Evolutionary conservation across 306 rosid genomes (phyloP).

Genomic region (Cicer judaicum): DNA sequence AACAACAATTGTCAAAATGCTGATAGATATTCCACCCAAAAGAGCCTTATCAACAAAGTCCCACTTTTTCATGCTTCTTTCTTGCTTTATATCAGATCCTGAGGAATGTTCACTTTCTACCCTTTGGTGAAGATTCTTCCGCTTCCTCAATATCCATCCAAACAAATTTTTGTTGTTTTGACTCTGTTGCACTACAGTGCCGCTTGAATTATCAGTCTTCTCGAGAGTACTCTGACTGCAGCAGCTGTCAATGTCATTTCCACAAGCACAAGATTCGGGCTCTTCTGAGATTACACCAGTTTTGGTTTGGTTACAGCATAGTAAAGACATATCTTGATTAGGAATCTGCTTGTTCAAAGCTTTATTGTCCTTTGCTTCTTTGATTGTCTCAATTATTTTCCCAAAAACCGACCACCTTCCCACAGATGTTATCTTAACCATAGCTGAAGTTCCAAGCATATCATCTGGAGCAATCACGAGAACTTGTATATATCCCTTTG

Average conservation of each 20-base stretch:
- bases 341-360: conserved; percentile 45
- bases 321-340: conserved; percentile 43
- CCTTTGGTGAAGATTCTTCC: conserved; percentile 54
- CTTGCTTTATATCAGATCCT: conserved; percentile 53
- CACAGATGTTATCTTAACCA: conserved; percentile 74
- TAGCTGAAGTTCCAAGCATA: conserved; percentile 87
- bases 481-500: conserved; percentile 94
- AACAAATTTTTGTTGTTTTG: conserved; percentile 54
- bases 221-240: conserved; percentile 51
- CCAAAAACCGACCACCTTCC: conserved; percentile 99
- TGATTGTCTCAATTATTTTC: conserved; percentile 72
- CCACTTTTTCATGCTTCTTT: conserved; percentile 54
- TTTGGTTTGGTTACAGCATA: conserved; percentile 49
- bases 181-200: conserved; percentile 48
- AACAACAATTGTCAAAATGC: conserved; percentile 69
- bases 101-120: conserved; percentile 50
- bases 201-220: conserved; percentile 45
- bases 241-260: conserved; percentile 59
- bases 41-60: conserved; percentile 76
- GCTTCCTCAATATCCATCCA: conserved; percentile 77
- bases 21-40: conserved; percentile 75
- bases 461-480: conserved; percentile 72
- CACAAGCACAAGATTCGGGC: conserved; percentile 65
- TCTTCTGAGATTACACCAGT: conserved; percentile 47
- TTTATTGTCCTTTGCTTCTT: conserved; percentile 40